Conservation (phyloP, 2,329 filamentous ascomycete species). For the Aspergillus uvarum region DNA sequence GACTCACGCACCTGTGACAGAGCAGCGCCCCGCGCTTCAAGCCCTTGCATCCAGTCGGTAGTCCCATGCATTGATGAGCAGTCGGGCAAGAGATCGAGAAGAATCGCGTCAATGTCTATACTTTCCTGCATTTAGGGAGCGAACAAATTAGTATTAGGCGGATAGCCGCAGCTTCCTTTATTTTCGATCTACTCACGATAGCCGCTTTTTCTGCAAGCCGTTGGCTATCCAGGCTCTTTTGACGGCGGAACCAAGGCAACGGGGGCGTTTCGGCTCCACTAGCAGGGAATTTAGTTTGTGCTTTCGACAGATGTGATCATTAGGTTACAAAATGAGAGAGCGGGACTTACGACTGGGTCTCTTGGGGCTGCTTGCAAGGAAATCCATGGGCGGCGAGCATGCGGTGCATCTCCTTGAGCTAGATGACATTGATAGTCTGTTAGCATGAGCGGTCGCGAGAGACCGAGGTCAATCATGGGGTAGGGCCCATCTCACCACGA, state of each 20-base stretch:
- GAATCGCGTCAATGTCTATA: neutral
- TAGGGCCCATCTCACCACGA: neutral
- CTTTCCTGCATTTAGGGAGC: neutral
- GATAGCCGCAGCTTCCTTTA: too few species aligned
- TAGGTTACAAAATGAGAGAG: too few species aligned
- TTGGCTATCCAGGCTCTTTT: neutral
- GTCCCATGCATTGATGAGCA: neutral
- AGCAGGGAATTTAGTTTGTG: neutral
- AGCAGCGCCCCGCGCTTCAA: neutral
- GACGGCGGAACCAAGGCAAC: neutral
- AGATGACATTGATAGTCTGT: neutral
- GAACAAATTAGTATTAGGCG: neutral
- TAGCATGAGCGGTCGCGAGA: neutral
- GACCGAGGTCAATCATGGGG: too few species aligned
- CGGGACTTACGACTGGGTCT: neutral
- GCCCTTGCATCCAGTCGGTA: neutral
- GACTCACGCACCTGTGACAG: neutral
- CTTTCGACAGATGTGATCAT: too few species aligned
- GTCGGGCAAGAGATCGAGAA: neutral
- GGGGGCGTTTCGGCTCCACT: neutral
- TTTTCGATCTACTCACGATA: neutral
- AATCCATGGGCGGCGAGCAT: neutral
- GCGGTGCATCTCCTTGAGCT: neutral
- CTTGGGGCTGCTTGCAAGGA: neutral
- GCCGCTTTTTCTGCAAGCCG: neutral